Percentiles rank a stretch among this genome's conserved stretches.
These are phyloP conservation scores for Dactylis glomerata DNA, from an alignment of 176 grass and related monocot genomes.

Conservation along the genomic window DNA sequence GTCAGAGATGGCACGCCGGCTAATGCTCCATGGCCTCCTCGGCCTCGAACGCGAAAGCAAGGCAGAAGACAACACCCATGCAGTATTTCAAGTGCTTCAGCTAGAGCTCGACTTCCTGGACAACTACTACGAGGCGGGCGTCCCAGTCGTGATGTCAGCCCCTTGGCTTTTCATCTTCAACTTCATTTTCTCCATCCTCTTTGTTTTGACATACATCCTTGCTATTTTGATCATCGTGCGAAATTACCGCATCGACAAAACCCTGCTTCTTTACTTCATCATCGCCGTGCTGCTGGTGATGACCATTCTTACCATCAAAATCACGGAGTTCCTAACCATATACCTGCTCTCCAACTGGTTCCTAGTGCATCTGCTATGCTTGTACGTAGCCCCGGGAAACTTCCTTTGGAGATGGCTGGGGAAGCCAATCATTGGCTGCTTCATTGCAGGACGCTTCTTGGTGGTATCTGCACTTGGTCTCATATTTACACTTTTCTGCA, in stretches of 20 bases:
- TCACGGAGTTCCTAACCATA: not conserved
- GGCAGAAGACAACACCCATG: not conserved
- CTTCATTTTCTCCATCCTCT: not conserved
- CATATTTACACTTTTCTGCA: not conserved
- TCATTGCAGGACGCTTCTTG: not conserved
- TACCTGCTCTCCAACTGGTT: conserved; percentile 18
- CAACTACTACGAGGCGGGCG: not conserved
- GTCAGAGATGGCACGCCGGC: not conserved
- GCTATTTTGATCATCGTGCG: not conserved
- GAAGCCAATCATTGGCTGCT: not conserved
- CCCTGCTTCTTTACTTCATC: not conserved
- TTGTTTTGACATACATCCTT: not conserved
- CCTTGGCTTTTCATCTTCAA: conserved; percentile 1
- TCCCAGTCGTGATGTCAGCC: not conserved
- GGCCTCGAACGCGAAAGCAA: not conserved
- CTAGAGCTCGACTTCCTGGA: conserved; percentile 25
- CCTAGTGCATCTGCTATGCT: conserved; percentile 13
- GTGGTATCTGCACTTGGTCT: not conserved
- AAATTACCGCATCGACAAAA: not conserved
- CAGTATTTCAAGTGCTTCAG: not conserved
- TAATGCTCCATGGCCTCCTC: not conserved
- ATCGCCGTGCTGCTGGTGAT: not conserved
- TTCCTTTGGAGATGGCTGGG: fast-evolving
- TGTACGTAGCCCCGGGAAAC: not conserved
- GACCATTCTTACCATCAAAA: conserved; percentile 1